Conservation (phyloP, 225 moss, liverwort and hornwort species). For the Neckera pumila region DNA sequence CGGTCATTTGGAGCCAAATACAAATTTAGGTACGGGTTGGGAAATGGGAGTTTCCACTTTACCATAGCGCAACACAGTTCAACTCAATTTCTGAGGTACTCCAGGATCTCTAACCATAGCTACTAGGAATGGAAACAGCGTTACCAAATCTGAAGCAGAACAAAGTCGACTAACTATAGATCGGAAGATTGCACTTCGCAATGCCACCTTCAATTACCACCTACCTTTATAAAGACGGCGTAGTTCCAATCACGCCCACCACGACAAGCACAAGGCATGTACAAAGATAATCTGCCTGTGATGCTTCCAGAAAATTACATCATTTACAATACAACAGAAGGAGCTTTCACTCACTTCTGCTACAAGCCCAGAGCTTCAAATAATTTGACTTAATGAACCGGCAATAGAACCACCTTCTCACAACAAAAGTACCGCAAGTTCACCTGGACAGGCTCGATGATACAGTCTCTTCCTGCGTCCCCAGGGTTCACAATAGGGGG, state of each 20-base stretch:
- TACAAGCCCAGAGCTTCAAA: slow-evolving; percentile 3
- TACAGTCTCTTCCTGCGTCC: not conserved
- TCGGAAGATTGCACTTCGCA: not conserved
- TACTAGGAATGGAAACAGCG: not conserved
- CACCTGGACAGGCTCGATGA: not conserved
- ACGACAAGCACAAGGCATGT: not conserved
- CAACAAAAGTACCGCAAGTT: not conserved
- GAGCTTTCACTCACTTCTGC: not conserved
- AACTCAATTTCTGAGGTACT: not conserved
- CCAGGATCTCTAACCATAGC: not conserved
- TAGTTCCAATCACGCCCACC: not conserved
- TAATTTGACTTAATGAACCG: not conserved
- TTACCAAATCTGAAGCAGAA: not conserved
- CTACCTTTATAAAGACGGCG: not conserved
- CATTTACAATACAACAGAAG: slow-evolving; percentile 11
- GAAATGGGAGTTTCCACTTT: not conserved
- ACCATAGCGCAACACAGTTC: not conserved
- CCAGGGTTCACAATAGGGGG: not conserved
- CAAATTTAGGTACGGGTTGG: not conserved
- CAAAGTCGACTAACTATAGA: not conserved
- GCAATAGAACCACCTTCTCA: not conserved
- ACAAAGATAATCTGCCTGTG: not conserved
- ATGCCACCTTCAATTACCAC: not conserved
- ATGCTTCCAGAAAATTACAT: slow-evolving; percentile 13
- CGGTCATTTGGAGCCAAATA: not conserved